Conservation (phyloP, 495 filamentous ascomycete genomes). For the Paragyromitra xinjiangensis region DNA sequence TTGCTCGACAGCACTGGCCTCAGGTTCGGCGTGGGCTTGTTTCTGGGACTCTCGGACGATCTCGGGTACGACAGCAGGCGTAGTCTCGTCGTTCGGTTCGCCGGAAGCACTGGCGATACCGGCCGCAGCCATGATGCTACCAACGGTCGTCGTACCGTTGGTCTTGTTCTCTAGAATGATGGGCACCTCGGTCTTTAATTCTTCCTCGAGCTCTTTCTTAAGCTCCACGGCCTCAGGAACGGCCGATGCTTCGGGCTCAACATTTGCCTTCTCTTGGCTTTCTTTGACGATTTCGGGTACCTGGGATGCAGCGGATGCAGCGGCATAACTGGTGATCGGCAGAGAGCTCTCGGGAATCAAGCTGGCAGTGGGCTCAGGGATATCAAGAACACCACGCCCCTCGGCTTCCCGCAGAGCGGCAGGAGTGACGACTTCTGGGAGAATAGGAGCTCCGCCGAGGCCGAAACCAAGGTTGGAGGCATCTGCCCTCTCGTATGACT, state of each 20-base stretch:
- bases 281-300: constrained; percentile 75
- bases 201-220: constrained; percentile 69
- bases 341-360: constrained; percentile 89
- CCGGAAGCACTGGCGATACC: constrained; percentile 52
- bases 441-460: constrained; percentile 57
- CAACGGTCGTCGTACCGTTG: constrained; percentile 59
- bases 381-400: constrained; percentile 65
- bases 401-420: constrained; percentile 61
- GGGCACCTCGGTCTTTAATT: constrained; percentile 68
- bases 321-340: constrained; percentile 66
- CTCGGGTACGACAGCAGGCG: constrained; percentile 47
- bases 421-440: constrained; percentile 62
- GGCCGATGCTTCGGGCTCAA: constrained; percentile 69
- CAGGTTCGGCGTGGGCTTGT: constrained; percentile 35
- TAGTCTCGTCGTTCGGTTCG: constrained; percentile 57
- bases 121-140: constrained; percentile 42
- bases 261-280: constrained; percentile 69
- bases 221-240: constrained; percentile 67
- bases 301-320: constrained; percentile 56
- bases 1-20: constrained; percentile 63
- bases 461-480: constrained; percentile 63
- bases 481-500: constrained; percentile 82
- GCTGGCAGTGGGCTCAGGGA: constrained; percentile 70
- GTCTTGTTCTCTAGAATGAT: constrained; percentile 65
- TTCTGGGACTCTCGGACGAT: constrained; percentile 48